Evolutionary conservation across 2,329 filamentous ascomycete species (phyloP).

Genomic region (Aspergillus neoniger): DNA sequence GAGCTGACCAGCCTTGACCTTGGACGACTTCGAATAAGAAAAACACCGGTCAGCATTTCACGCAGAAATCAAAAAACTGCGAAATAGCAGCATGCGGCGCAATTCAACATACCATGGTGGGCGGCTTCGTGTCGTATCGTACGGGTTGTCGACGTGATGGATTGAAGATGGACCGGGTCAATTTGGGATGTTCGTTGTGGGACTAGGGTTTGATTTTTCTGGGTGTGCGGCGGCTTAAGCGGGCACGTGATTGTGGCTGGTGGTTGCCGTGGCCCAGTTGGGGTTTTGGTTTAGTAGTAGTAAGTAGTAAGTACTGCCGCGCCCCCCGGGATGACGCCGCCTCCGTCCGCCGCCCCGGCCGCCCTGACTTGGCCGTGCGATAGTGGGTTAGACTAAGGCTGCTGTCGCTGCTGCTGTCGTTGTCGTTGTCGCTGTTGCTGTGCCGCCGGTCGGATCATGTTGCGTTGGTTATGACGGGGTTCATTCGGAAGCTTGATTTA

Average conservation of each 20-base stretch:
- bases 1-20: constrained; percentile 94
- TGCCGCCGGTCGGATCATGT: too few relatives aligned
- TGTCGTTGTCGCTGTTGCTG: background rate
- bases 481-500: too few relatives aligned
- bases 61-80: background rate
- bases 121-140: constrained; percentile 47
- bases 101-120: constrained; percentile 46
- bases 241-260: constrained; percentile 32
- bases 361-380: background rate
- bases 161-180: constrained; percentile 45
- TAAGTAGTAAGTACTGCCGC: background rate
- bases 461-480: too few relatives aligned
- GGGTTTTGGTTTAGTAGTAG: background rate
- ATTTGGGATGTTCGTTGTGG: constrained; percentile 46
- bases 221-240: constrained; percentile 34
- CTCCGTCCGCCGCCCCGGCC: constrained; percentile 5
- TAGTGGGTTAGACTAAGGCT: background rate
- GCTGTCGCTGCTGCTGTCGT: background rate
- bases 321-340: constrained; percentile 9
- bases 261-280: constrained; percentile 8
- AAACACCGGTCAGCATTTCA: constrained; percentile 24
- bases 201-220: constrained; percentile 48
- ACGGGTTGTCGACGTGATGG: constrained; percentile 48
- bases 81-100: constrained; percentile 13
- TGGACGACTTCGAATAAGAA: constrained; percentile 55